These are phyloP conservation scores for Nemania abortiva DNA, from an alignment of 2,329 filamentous ascomycete species.

Conservation along the genomic window DNA sequence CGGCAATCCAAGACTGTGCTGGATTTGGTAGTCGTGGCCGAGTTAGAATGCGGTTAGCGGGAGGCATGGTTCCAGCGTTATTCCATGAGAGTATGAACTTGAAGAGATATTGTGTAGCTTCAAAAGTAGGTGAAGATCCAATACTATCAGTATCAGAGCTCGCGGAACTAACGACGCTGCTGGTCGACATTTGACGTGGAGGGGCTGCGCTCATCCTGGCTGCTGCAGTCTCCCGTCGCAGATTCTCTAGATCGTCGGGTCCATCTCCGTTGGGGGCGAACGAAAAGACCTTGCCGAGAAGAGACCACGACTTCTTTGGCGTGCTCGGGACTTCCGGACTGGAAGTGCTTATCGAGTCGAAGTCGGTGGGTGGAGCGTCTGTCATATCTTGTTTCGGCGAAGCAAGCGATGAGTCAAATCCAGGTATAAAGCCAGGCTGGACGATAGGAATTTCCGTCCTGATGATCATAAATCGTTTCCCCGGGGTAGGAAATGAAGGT, in stretches of 20 bases:
- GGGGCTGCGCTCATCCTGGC: slow-evolving; percentile 55
- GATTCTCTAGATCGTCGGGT: slow-evolving; percentile 63
- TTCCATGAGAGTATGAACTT: slow-evolving; percentile 80
- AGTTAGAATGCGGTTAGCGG: slow-evolving; percentile 72
- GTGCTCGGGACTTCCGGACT: slow-evolving; percentile 26
- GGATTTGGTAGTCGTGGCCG: slow-evolving; percentile 77
- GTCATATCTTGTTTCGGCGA: slow-evolving; percentile 46
- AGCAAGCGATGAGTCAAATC: slow-evolving; percentile 60
- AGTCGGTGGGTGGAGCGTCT: slow-evolving; percentile 45
- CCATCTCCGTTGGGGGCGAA: slow-evolving; percentile 53
- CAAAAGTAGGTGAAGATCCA: slow-evolving; percentile 66
- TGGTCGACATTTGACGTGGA: slow-evolving; percentile 54
- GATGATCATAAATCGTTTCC: slow-evolving; percentile 88
- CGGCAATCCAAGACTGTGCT: slow-evolving; percentile 73
- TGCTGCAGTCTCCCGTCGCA: slow-evolving; percentile 64
- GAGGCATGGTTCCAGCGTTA: slow-evolving; percentile 63
- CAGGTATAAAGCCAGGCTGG: slow-evolving; percentile 62
- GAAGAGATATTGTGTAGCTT: slow-evolving; percentile 73
- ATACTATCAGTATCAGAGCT: slow-evolving; percentile 65
- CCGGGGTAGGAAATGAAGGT: slow-evolving; percentile 86
- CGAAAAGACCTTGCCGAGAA: slow-evolving; percentile 73
- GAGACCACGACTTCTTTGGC: slow-evolving; percentile 71
- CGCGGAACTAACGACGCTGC: slow-evolving; percentile 51
- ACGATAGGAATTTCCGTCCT: slow-evolving; percentile 74
- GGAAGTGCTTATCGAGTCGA: slow-evolving; percentile 46